These are phyloP conservation scores for Gonapodya sp. DNA, from an alignment of 192 early-diverging fungal genomes.

Conservation along the genomic window DNA sequence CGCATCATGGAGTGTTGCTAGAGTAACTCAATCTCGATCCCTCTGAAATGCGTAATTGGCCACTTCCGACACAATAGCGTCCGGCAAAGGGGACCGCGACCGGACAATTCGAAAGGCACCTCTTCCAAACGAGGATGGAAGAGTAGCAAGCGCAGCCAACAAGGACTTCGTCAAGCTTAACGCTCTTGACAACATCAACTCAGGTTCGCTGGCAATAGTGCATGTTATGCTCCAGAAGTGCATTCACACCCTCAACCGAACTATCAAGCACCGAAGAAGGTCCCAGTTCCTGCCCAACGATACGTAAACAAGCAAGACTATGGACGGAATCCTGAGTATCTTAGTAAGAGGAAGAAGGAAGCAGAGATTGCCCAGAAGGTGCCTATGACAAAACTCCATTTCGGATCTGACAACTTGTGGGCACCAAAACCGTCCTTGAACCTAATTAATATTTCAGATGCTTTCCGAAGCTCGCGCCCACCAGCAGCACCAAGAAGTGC, in stretches of 20 bases:
- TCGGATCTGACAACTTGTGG: neutral
- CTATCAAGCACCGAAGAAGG: neutral
- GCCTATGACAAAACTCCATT: neutral
- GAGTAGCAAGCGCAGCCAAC: slow-evolving; percentile 18
- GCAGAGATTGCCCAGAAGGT: slow-evolving; percentile 14
- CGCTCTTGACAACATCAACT: slow-evolving; percentile 45
- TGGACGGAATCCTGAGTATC: slow-evolving; percentile 32
- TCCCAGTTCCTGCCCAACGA: slow-evolving; percentile 13
- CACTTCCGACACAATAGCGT: slow-evolving; percentile 14
- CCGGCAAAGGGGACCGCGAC: slow-evolving; percentile 23
- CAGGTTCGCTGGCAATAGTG: slow-evolving; percentile 21
- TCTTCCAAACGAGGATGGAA: slow-evolving; percentile 27
- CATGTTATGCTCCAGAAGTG: neutral
- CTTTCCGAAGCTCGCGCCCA: neutral
- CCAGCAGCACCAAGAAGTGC: neutral
- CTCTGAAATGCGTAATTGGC: neutral
- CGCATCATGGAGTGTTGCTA: neutral
- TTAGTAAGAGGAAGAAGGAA: slow-evolving; percentile 19
- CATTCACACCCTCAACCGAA: neutral
- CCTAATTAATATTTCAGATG: too few relatives aligned
- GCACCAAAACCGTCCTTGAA: too few relatives aligned
- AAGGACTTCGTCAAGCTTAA: slow-evolving; percentile 46
- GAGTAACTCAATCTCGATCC: too few relatives aligned
- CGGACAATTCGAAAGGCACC: slow-evolving; percentile 34
- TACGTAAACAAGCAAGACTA: slow-evolving; percentile 38